Conservation (phyloP, 1,284 basidiomycete species). For the Boletus calvinii region DNA sequence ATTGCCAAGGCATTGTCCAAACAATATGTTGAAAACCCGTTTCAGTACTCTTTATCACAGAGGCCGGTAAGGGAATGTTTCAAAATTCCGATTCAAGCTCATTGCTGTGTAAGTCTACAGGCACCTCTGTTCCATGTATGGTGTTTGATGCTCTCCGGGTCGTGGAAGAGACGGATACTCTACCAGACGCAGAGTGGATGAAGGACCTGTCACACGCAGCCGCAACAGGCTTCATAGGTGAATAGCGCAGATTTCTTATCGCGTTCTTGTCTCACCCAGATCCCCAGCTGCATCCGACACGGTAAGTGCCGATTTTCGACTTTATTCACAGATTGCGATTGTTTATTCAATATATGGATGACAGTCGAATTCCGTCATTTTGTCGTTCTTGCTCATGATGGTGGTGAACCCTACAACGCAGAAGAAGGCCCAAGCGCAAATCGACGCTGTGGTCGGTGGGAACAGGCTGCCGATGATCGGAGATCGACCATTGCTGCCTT, state of each 20-base stretch:
- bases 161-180: slow-evolving; percentile 5
- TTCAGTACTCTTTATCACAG: slow-evolving; percentile 14
- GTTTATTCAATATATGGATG: neutral
- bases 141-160: slow-evolving; percentile 21
- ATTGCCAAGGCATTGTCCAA: slow-evolving; percentile 11
- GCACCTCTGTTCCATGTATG: slow-evolving; percentile 20
- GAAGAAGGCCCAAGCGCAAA: slow-evolving; percentile 15
- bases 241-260: neutral
- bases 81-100: neutral
- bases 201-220: slow-evolving; percentile 21
- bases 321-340: neutral
- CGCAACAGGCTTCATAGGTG: slow-evolving; percentile 25
- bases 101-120: slow-evolving; percentile 7
- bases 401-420: slow-evolving; percentile 5
- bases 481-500: slow-evolving; percentile 14
- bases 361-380: slow-evolving; percentile 24
- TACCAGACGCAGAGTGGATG: slow-evolving; percentile 1
- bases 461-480: slow-evolving; percentile 9
- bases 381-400: slow-evolving; percentile 26
- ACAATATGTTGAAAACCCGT: slow-evolving; percentile 23
- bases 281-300: slow-evolving; percentile 24
- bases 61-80: slow-evolving; percentile 13
- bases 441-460: slow-evolving; percentile 13
- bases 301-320: slow-evolving; percentile 8
- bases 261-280: neutral